A percentile compares a stretch with the other conserved stretches of the same genome.
Conservation (phyloP, 2,329 filamentous ascomycete species). For the Diaporthe sp. region DNA sequence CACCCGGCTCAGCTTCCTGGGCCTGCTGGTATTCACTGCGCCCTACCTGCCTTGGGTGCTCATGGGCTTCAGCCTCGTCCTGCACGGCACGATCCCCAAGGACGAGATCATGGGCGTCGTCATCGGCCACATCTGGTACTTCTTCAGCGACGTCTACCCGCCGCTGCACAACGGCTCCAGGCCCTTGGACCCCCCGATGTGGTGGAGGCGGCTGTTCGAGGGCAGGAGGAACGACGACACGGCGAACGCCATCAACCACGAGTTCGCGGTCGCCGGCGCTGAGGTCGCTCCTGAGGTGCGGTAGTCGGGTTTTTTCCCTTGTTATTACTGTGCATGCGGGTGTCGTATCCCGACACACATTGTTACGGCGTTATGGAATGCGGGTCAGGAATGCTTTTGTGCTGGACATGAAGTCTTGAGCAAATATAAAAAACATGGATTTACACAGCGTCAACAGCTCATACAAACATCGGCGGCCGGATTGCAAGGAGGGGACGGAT, state of each 20-base stretch:
- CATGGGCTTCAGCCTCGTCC: slow-evolving; percentile 90
- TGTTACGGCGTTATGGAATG: slow-evolving; percentile 34
- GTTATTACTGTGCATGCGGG: neutral
- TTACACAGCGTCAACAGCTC: slow-evolving; percentile 23
- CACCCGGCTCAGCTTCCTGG: slow-evolving; percentile 88
- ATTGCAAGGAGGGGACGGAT: neutral
- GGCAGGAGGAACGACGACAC: slow-evolving; percentile 63
- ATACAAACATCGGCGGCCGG: neutral
- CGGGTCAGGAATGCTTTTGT: slow-evolving; percentile 5
- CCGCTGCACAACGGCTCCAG: slow-evolving; percentile 86
- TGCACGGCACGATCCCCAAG: slow-evolving; percentile 91
- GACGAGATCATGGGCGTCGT: slow-evolving; percentile 97
- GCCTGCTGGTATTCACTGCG: slow-evolving; percentile 90
- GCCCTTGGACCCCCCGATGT: slow-evolving; percentile 88
- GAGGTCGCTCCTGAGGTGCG: slow-evolving; percentile 53
- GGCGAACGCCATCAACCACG: slow-evolving; percentile 70
- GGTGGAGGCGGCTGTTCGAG: slow-evolving; percentile 91
- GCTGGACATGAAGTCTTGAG: slow-evolving; percentile 13
- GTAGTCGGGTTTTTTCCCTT: slow-evolving; percentile 39
- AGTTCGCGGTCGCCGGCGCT: slow-evolving; percentile 71
- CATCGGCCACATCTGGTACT: slow-evolving; percentile 97
- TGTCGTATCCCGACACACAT: slow-evolving; percentile 2
- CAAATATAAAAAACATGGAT: slow-evolving; percentile 20
- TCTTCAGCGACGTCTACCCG: slow-evolving; percentile 97
- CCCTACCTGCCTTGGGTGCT: slow-evolving; percentile 97